Evolutionary conservation across 306 rosid genomes (phyloP).

Genomic region (Crataegus laevigata): DNA sequence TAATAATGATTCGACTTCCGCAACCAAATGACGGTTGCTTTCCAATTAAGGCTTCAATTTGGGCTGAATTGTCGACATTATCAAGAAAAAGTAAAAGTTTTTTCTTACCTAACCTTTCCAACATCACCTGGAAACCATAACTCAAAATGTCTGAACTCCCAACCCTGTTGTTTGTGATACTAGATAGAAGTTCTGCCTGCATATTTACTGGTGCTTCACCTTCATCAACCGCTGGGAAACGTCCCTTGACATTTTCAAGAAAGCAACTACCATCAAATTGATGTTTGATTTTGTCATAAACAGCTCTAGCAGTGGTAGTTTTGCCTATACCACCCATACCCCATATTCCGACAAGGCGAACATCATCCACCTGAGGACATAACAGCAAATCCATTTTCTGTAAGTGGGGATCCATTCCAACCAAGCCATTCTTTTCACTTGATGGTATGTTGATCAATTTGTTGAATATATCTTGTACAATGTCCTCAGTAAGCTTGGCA

Average conservation of each 20-base stretch:
- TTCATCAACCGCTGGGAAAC: background rate
- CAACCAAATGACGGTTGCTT: background rate
- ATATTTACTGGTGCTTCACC: background rate
- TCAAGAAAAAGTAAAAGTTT: slow-evolving; percentile 12
- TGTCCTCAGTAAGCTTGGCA: background rate
- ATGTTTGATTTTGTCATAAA: background rate
- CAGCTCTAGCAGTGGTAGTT: slow-evolving; percentile 14
- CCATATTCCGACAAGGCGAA: slow-evolving; percentile 14
- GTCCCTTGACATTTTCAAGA: slow-evolving; percentile 12
- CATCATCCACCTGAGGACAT: background rate
- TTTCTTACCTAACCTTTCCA: background rate
- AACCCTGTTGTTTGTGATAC: background rate
- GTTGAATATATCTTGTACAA: background rate
- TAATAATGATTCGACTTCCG: slow-evolving; percentile 18
- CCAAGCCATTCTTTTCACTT: background rate
- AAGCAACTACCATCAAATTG: slow-evolving; percentile 5
- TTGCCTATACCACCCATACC: slow-evolving; percentile 28
- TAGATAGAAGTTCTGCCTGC: slow-evolving; percentile 9
- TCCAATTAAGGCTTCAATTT: slow-evolving; percentile 15
- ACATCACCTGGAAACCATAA: background rate
- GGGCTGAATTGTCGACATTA: slow-evolving; percentile 4
- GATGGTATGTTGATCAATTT: background rate
- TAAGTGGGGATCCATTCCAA: slow-evolving; percentile 13
- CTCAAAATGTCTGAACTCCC: background rate
- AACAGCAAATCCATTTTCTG: background rate